A percentile compares a stretch with the other conserved stretches of the same genome.
Conservation (phyloP, 1,139 yeast species). For the Debaryomyces singareniensis region DNA sequence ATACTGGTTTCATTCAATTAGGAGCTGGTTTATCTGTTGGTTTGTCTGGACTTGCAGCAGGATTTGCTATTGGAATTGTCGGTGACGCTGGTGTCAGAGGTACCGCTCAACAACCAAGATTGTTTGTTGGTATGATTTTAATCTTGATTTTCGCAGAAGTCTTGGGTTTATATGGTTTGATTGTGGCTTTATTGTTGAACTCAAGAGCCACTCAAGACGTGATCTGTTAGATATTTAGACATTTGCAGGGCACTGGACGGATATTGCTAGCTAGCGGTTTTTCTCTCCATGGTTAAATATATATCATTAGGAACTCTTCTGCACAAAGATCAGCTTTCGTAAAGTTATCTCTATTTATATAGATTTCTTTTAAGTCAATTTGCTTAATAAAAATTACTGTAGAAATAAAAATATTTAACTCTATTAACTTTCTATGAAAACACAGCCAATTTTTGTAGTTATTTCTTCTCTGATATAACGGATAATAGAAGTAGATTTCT, state of each 20-base stretch:
- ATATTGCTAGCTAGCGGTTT: no score
- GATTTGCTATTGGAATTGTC: constrained; percentile 97
- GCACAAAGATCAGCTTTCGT: no score
- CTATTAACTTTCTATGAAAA: constrained; percentile 31
- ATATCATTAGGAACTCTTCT: no score
- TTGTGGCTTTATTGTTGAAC: constrained; percentile 94
- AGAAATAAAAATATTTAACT: no score
- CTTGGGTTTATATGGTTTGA: constrained; percentile 92
- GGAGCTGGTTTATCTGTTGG: constrained; percentile 99
- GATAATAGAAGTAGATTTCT: constrained; percentile 17
- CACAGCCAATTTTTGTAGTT: constrained; percentile 31
- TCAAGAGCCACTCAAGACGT: constrained; percentile 96
- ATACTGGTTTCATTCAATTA: constrained; percentile 95
- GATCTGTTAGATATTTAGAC: constrained; percentile 46
- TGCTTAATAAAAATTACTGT: no score
- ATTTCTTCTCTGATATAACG: constrained; percentile 27
- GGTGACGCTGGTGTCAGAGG: constrained; percentile 99
- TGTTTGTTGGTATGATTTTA: constrained; percentile 90
- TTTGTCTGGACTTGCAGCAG: constrained; percentile 93
- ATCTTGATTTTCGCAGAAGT: constrained; percentile 98
- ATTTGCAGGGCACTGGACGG: no score
- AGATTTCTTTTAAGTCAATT: no score
- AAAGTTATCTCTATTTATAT: no score
- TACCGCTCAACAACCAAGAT: constrained; percentile 92
- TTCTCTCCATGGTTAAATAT: no score